phyloP scores from a whole-genome alignment of 1,139 yeast species.

The Scheffersomyces segobiensis region DNA sequence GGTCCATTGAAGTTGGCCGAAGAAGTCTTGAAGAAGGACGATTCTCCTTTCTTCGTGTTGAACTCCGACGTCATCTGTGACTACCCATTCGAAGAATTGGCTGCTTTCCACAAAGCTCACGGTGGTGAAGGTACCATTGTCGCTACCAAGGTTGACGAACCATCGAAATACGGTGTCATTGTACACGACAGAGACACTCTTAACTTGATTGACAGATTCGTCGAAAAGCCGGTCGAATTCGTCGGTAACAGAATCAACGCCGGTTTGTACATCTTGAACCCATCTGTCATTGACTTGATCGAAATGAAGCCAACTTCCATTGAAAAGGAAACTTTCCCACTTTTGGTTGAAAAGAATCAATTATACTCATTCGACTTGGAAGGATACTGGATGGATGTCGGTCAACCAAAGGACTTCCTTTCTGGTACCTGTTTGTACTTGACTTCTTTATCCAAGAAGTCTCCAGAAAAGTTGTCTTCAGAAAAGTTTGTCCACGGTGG shows the following conservation, averaged over 20 bases:
- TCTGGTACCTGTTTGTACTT: slow-evolving; percentile 95
- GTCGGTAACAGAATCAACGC: slow-evolving; percentile 98
- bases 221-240: slow-evolving; percentile 98
- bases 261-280: slow-evolving; percentile 95
- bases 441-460: slow-evolving; percentile 79
- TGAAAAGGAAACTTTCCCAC: slow-evolving; percentile 99
- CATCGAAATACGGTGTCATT: slow-evolving; percentile 98
- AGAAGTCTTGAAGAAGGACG: slow-evolving; percentile 88
- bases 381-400: slow-evolving; percentile 99
- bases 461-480: slow-evolving; percentile 66
- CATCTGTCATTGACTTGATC: slow-evolving; percentile 92
- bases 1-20: slow-evolving; percentile 99
- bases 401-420: slow-evolving; percentile 99
- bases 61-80: slow-evolving; percentile 99
- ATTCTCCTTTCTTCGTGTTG: slow-evolving; percentile 94
- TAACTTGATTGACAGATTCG: slow-evolving; percentile 95
- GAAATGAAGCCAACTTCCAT: slow-evolving; percentile 98
- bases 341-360: slow-evolving; percentile 82
- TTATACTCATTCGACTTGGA: slow-evolving; percentile 96
- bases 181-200: slow-evolving; percentile 94
- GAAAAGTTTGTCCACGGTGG: slow-evolving; percentile 84
- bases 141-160: slow-evolving; percentile 99
- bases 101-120: slow-evolving; percentile 89
- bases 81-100: slow-evolving; percentile 93
- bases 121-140: slow-evolving; percentile 99